Evolutionary conservation across 139 green algal genomes (phyloP).

Genomic region (Chlamydomonas eustigma): DNA sequence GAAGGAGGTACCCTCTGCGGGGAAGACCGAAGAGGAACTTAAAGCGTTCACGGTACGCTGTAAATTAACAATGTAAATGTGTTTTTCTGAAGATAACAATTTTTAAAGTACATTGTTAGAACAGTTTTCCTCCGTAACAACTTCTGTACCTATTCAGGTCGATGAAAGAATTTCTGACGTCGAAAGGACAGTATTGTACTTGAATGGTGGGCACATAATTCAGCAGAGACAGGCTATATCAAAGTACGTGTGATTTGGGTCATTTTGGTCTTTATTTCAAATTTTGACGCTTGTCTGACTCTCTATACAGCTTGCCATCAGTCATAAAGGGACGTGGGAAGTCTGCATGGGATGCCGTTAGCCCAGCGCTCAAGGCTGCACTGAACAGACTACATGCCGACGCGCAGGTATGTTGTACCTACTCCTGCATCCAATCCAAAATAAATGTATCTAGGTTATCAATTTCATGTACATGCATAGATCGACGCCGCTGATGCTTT

Average conservation of each 20-base stretch:
- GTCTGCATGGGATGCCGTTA: constrained; percentile 32
- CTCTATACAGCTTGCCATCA: constrained; percentile 25
- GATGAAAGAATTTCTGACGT: constrained; percentile 39
- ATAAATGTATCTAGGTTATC: background rate
- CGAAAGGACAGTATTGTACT: constrained; percentile 37
- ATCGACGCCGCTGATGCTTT: constrained; percentile 37
- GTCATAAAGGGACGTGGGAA: constrained; percentile 30
- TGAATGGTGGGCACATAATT: constrained; percentile 36
- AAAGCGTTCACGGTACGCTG: constrained; percentile 25
- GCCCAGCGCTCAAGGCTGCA: constrained; percentile 31
- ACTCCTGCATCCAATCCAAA: background rate
- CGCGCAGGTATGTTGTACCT: constrained; percentile 14
- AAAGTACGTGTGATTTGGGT: constrained; percentile 42
- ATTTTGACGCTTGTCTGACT: background rate
- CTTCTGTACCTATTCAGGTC: constrained; percentile 23
- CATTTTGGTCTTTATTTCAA: too few relatives aligned
- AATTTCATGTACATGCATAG: constrained; percentile 23
- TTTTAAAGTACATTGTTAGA: background rate
- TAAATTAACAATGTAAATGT: too few relatives aligned
- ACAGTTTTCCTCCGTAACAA: background rate
- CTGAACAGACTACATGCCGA: constrained; percentile 32
- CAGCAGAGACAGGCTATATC: constrained; percentile 42
- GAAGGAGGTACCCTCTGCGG: constrained; percentile 27
- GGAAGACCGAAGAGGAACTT: constrained; percentile 37
- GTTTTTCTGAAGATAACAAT: background rate